Evolutionary conservation across 1,284 basidiomycete species (phyloP), one percentile per base, ranked within the genome.

Genomic region (Ganoderma multipileum): DNA sequence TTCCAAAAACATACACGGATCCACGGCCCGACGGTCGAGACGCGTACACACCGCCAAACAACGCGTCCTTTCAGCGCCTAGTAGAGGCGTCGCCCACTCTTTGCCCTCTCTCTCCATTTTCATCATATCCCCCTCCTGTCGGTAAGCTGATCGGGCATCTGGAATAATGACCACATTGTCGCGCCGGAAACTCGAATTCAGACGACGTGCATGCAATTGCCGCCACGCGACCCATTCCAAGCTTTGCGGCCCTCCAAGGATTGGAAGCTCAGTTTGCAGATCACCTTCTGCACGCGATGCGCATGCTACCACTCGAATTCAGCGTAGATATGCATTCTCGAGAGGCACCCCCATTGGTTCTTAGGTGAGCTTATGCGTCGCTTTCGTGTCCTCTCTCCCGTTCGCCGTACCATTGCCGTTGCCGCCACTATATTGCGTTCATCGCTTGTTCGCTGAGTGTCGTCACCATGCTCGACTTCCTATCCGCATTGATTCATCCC

Each of bases 41-140:
- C 63, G 52, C 63, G 63, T 64, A 50, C 39, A 64, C 54, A 64
- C 11, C 3, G 36, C 52, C 63, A 64, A 64, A 64, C 8, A 64
- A 64, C 63, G 63, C 63, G 63, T 9, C 16, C 2, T 18, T 1
- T 1, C 26, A 11, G 6, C 44, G 44, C 23, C n/a, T n/a, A 26
- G 47, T 14, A 30, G 58, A 50, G 64, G 52, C 47, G 47, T 26
- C 33, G 33, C 4, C 3, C 4, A n/a, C 18, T n/a, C 44, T 47
- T n/a, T n/a, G n/a, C n/a, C n/a, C 20, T 23, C 20, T 8, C 20
- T 26, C n/a, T 23, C 44, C 2, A 47, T 14, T 50, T 50, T 26
- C 12, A 4, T 5, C 47, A 14, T 50, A 23, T 26, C 23, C 11
- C 41, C 16, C 3, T 7, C 41, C 16, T 12, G 18, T 4, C 5